These are phyloP conservation scores for Phytopythium helicoides DNA, from an alignment of 352 stramenopile species.

Conservation along the genomic window DNA sequence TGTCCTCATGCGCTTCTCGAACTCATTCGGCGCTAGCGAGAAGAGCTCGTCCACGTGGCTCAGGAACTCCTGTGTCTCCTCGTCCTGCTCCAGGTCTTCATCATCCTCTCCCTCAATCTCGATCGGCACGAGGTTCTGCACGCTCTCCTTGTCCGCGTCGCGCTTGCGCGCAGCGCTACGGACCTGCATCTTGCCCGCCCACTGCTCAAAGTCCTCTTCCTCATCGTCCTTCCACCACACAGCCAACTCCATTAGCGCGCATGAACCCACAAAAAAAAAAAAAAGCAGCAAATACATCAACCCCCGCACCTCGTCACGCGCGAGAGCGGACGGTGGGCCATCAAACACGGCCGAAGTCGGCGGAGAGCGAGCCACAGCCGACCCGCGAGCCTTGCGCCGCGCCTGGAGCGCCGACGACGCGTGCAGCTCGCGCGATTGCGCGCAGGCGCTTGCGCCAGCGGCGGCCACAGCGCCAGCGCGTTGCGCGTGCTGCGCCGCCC, in stretches of 20 bases:
- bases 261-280: too few species aligned
- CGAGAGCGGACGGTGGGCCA: slow-evolving; percentile 7
- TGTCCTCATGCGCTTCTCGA: slow-evolving; percentile 57
- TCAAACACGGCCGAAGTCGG: slow-evolving; percentile 28
- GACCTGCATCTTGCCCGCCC: slow-evolving; percentile 44
- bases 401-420: slow-evolving; percentile 31
- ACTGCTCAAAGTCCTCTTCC: slow-evolving; percentile 42
- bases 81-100: slow-evolving; percentile 37
- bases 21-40: slow-evolving; percentile 47
- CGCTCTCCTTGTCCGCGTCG: slow-evolving; percentile 17
- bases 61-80: slow-evolving; percentile 66
- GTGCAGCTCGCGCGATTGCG: slow-evolving; percentile 34
- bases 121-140: slow-evolving; percentile 24
- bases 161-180: slow-evolving; percentile 15
- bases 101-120: slow-evolving; percentile 33
- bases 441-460: slow-evolving; percentile 1
- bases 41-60: slow-evolving; percentile 75
- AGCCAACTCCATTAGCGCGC: neutral
- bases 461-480: neutral
- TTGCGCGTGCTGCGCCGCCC: slow-evolving; percentile 18
- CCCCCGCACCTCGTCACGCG: slow-evolving; percentile 21
- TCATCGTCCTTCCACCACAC: slow-evolving; percentile 23
- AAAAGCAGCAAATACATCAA: neutral
- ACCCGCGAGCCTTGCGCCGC: slow-evolving; percentile 40
- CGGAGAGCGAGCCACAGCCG: slow-evolving; percentile 9